Evolutionary conservation across 2,329 filamentous ascomycete genomes (phyloP).

Genomic region (Neofusicoccum cordaticola): DNA sequence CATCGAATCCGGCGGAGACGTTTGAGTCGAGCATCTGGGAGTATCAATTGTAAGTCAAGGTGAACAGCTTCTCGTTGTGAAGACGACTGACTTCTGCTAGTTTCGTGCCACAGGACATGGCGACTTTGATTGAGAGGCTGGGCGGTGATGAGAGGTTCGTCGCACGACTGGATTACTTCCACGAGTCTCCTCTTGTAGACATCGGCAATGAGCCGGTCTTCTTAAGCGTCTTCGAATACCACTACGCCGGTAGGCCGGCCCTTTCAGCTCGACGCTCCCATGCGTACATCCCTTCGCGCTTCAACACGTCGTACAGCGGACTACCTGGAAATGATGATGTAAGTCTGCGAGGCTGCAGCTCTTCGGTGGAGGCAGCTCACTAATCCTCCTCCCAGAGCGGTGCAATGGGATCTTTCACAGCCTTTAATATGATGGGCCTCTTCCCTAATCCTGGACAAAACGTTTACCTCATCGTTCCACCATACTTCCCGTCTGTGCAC

Average conservation of each 20-base stretch:
- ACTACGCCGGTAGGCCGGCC: conserved; percentile 45
- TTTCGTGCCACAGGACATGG: conserved; percentile 47
- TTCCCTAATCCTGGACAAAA: conserved; percentile 49
- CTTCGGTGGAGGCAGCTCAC: neutral
- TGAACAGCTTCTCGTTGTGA: neutral
- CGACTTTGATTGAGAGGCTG: conserved; percentile 38
- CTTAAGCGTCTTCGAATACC: conserved; percentile 45
- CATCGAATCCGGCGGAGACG: conserved; percentile 58
- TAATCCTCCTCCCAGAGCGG: conserved; percentile 26
- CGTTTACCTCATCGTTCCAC: conserved; percentile 48
- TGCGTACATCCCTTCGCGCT: conserved; percentile 44
- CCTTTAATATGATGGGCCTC: conserved; percentile 44
- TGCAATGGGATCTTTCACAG: conserved; percentile 46
- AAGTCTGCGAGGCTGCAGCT: neutral
- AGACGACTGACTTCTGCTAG: neutral
- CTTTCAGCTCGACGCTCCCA: conserved; percentile 42
- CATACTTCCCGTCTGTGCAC: conserved; percentile 44
- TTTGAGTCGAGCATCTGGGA: conserved; percentile 73
- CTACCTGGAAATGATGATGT: conserved; percentile 48
- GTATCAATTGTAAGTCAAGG: conserved; percentile 60
- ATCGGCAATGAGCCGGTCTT: conserved; percentile 49
- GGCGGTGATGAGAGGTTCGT: conserved; percentile 43
- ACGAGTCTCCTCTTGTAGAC: conserved; percentile 43
- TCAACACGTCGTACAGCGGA: conserved; percentile 41
- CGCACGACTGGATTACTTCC: conserved; percentile 43